phyloP scores from a whole-genome alignment of 2,329 filamentous ascomycete species.

The Magnaporthales sp. region DNA sequence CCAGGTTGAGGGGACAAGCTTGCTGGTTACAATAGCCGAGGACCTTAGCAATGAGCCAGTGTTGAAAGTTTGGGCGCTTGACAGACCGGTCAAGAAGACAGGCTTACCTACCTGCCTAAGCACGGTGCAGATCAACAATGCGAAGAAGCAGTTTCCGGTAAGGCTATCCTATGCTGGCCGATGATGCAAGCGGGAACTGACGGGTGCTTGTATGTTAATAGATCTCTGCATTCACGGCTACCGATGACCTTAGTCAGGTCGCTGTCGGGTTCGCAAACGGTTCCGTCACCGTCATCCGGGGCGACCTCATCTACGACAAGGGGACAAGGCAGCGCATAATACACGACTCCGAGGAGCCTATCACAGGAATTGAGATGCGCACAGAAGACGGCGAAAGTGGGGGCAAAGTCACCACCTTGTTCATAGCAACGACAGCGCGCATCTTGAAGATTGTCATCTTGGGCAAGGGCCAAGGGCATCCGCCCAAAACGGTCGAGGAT shows the following conservation, averaged over 20 bases:
- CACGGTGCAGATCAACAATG: slow-evolving; percentile 79
- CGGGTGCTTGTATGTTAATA: slow-evolving; percentile 18
- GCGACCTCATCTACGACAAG: slow-evolving; percentile 90
- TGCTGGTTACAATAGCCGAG: slow-evolving; percentile 82
- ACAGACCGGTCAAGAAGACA: slow-evolving; percentile 90
- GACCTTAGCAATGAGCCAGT: slow-evolving; percentile 81
- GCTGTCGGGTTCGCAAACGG: slow-evolving; percentile 96
- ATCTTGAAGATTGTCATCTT: slow-evolving; percentile 83
- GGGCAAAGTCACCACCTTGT: slow-evolving; percentile 62
- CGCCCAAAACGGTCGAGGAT: slow-evolving; percentile 82
- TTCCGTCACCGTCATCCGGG: slow-evolving; percentile 83
- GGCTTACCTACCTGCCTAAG: slow-evolving; percentile 82
- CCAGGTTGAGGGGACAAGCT: slow-evolving; percentile 78
- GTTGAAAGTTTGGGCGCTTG: slow-evolving; percentile 94
- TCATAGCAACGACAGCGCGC: slow-evolving; percentile 82
- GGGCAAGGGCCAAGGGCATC: slow-evolving; percentile 80
- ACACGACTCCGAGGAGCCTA: slow-evolving; percentile 92
- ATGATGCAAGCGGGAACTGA: not conserved
- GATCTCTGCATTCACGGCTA: slow-evolving; percentile 82
- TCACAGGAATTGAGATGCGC: slow-evolving; percentile 79
- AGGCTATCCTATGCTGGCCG: slow-evolving; percentile 16
- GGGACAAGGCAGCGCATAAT: slow-evolving; percentile 91
- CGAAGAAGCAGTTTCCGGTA: slow-evolving; percentile 85
- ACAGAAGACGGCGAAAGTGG: slow-evolving; percentile 27
- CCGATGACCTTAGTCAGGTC: slow-evolving; percentile 83